Evolutionary conservation across 495 filamentous ascomycete species (phyloP).

Genomic region (Tetracladium marchalianum): DNA sequence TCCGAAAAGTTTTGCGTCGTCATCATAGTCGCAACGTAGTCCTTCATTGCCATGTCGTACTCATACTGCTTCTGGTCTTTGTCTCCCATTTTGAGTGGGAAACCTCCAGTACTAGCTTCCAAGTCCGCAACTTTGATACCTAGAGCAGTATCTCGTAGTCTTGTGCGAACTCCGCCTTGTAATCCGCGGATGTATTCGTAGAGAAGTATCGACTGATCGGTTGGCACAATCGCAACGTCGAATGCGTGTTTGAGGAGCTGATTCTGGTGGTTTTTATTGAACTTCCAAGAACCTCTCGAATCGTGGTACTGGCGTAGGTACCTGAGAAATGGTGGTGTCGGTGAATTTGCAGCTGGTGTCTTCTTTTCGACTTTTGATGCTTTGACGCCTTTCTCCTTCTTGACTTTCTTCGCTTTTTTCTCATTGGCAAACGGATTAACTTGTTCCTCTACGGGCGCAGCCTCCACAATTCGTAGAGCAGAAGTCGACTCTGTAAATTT

Average conservation of each 20-base stretch:
- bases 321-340: constrained; percentile 46
- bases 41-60: constrained; percentile 46
- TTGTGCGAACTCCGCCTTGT: constrained; percentile 53
- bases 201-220: constrained; percentile 51
- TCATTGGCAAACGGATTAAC: constrained; percentile 11
- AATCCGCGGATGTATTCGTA: constrained; percentile 62
- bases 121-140: constrained; percentile 41
- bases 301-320: constrained; percentile 66
- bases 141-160: constrained; percentile 51
- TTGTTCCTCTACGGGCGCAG: constrained; percentile 12
- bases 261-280: constrained; percentile 83
- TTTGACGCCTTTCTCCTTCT: constrained; percentile 14
- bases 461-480: constrained; percentile 10
- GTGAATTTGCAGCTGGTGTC: constrained; percentile 13
- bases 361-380: constrained; percentile 28
- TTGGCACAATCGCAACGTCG: constrained; percentile 53
- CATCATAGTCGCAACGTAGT: constrained; percentile 13
- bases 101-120: constrained; percentile 31
- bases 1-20: constrained; percentile 10
- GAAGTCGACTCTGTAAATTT: constrained; percentile 1
- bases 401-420: constrained; percentile 15
- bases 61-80: constrained; percentile 26
- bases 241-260: constrained; percentile 75
- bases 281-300: constrained; percentile 67
- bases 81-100: constrained; percentile 28